Conservation (phyloP, 306 rosid species). For the Cucumis cinereus region DNA sequence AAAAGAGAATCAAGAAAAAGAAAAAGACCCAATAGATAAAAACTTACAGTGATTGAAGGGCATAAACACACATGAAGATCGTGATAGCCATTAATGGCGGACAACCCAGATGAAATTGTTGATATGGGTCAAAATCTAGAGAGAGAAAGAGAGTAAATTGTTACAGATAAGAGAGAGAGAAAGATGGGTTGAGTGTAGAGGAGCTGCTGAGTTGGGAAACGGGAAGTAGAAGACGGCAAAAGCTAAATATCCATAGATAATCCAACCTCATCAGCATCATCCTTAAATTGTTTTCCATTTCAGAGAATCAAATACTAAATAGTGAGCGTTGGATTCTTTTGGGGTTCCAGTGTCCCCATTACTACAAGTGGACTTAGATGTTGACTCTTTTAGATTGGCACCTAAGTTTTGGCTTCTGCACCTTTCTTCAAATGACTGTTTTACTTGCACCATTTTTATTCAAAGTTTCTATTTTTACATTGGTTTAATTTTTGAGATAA, state of each 20-base stretch:
- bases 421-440: too few species aligned
- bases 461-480: too few species aligned
- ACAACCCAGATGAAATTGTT: background rate
- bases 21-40: background rate
- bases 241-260: too few species aligned
- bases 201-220: background rate
- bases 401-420: too few species aligned
- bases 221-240: background rate
- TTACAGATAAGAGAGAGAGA: constrained; percentile 2
- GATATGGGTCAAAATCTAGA: constrained; percentile 1
- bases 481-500: too few species aligned
- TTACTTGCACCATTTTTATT: too few species aligned
- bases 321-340: background rate
- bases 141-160: background rate
- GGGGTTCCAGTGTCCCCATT: background rate
- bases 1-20: background rate
- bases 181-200: background rate
- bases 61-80: background rate
- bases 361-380: too few species aligned
- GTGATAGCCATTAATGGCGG: background rate
- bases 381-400: too few species aligned
- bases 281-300: background rate
- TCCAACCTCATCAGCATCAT: background rate
- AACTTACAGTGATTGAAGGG: background rate
- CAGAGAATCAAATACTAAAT: background rate